A percentile compares a stretch with the other conserved stretches of the same genome.
phyloP scores from a whole-genome alignment of 306 rosid genomes.

The Styphnolobium japonicum region DNA sequence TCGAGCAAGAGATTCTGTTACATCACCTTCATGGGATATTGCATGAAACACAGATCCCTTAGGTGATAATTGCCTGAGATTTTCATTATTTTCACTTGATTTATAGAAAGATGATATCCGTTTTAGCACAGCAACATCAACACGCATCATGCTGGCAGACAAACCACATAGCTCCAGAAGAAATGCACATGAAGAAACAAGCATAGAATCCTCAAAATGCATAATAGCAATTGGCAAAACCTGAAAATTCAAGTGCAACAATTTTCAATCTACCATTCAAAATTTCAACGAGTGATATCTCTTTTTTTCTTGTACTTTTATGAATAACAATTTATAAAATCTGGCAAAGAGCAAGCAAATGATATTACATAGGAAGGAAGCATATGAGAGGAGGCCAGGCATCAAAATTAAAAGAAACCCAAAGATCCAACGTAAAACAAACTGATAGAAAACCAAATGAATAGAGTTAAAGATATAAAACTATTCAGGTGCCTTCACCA shows the following conservation, averaged over 20 bases:
- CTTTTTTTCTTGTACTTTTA: neutral
- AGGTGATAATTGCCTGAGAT: conserved; percentile 57
- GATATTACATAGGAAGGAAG: neutral
- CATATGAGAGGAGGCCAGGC: neutral
- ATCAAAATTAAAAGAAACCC: neutral
- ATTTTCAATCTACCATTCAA: conserved; percentile 18
- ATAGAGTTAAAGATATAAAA: neutral
- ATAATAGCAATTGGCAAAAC: conserved; percentile 77
- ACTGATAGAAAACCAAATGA: conserved; percentile 13
- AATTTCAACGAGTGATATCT: neutral
- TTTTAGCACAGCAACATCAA: conserved; percentile 78
- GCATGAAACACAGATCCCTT: conserved; percentile 74
- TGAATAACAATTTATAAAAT: conserved; percentile 4
- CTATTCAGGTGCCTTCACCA: neutral
- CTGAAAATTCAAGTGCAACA: conserved; percentile 47
- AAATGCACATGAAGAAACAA: conserved; percentile 88
- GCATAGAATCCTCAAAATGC: conserved; percentile 84
- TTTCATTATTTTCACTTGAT: conserved; percentile 54
- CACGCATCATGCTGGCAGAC: conserved; percentile 77
- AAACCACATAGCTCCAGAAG: conserved; percentile 88
- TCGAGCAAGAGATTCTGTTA: conserved; percentile 74
- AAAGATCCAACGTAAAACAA: conserved; percentile 1
- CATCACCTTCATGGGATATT: conserved; percentile 63
- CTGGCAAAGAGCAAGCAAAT: neutral
- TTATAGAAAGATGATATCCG: conserved; percentile 77